phyloP scores from a whole-genome alignment of 148 eudicot genomes.

The Rhododendron mucronatum region DNA sequence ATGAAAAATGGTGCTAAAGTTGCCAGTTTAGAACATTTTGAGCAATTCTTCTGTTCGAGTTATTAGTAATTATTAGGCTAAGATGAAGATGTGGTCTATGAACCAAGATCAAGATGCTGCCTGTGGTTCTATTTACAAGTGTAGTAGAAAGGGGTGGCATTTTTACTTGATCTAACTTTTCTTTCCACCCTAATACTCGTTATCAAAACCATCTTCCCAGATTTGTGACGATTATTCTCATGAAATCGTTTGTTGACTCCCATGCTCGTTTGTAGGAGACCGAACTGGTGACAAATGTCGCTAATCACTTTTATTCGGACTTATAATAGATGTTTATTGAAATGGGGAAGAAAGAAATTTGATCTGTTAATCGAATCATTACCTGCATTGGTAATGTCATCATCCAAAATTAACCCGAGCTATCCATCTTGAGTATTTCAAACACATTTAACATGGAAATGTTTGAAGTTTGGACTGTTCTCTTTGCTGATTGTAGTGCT shows the following conservation, averaged over 20 bases:
- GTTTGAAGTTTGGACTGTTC: neutral
- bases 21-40: neutral
- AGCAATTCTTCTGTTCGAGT: neutral
- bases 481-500: neutral
- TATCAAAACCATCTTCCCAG: neutral
- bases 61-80: neutral
- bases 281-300: neutral
- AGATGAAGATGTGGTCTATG: neutral
- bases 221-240: neutral
- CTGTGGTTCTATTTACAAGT: neutral
- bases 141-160: neutral
- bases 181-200: neutral
- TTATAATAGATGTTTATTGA: neutral
- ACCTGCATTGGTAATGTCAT: neutral
- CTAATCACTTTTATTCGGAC: neutral
- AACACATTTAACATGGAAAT: neutral
- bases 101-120: neutral
- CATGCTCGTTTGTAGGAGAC: neutral
- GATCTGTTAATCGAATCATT: neutral
- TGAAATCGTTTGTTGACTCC: neutral
- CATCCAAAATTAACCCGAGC: neutral
- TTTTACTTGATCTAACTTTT: neutral
- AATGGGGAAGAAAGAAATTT: neutral
- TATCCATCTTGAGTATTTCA: neutral
- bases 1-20: neutral